Evolutionary conservation across 768 basidiomycete genomes (phyloP), one percentile per base, ranked within the genome.

Genomic region (Pulveroboletus ravenelii): DNA sequence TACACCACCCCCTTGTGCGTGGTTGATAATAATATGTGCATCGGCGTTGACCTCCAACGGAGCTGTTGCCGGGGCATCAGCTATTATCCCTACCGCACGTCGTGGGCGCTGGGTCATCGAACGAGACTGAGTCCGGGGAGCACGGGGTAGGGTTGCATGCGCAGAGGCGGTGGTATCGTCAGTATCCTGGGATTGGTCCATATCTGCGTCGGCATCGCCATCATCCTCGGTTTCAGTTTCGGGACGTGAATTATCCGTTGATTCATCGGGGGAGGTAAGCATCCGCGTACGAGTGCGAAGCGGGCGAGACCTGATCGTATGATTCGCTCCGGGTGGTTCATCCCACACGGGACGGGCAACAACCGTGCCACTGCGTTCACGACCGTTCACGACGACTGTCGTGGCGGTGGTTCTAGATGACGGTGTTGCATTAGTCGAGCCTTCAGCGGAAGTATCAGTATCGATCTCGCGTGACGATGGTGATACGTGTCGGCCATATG

Each of bases 191-290:
- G 69, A 51, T 49, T 58, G 67, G 45, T 78, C 79, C 72, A 80
- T 78, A 45, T 79, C 80, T 2, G 73, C 76, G 46, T 88, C 66
- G 10, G 31, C 57, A n/a, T 67, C 87, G 23, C 75, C 83, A 41
- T 87, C 87, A 44, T 87, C 86, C 63, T 93, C 89, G 0, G 87
- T 85, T 68, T 90, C 88, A 0, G 86, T 85, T 50, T 87, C 84
- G 0, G 83, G 75, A 12, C 84, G 72, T 0, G 82, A 82, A n/a
- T 73, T 78, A 30, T 74, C 73, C 0, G 74, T 72, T 1, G 74
- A 74, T 45, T 68, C 65, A 12, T 74, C 70, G 6, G 76, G 75
- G 1, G 77, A 77, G 5, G 59, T 70, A 35, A 63, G 62, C 35
- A 69, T 53, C 45, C 62, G 56, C 47, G 59, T 46, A 14, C 68